phyloP scores from a whole-genome alignment of 1,139 yeast genomes.

The Hyphopichia fennica region DNA sequence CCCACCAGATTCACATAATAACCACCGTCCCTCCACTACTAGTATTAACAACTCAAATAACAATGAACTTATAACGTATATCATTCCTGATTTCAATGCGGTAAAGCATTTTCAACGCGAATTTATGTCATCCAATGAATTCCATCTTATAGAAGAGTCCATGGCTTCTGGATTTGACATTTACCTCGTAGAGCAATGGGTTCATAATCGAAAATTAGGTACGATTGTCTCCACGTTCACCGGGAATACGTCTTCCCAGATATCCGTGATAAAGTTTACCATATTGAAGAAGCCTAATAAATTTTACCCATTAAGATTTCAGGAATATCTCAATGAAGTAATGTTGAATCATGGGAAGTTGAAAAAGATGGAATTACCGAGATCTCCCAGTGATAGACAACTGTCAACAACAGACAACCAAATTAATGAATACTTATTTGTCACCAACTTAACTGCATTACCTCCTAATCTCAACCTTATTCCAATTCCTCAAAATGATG shows the following conservation, averaged over 20 bases:
- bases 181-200: conserved; percentile 94
- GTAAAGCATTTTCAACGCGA: conserved; percentile 47
- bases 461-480: conserved; percentile 75
- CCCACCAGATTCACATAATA: background rate
- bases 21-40: background rate
- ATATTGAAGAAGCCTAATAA: conserved; percentile 54
- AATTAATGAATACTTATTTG: conserved; percentile 53
- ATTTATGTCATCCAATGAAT: conserved; percentile 35
- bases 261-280: conserved; percentile 61
- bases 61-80: conserved; percentile 39
- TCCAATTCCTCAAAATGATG: conserved; percentile 66
- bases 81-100: conserved; percentile 54
- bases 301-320: conserved; percentile 60
- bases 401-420: conserved; percentile 1
- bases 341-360: conserved; percentile 55
- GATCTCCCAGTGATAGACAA: background rate
- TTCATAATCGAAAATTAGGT: conserved; percentile 65
- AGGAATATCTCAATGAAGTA: conserved; percentile 65
- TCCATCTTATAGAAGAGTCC: conserved; percentile 42
- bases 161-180: conserved; percentile 74
- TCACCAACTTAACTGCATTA: conserved; percentile 76
- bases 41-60: background rate
- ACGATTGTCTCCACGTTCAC: conserved; percentile 78
- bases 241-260: conserved; percentile 67
- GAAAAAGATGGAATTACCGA: conserved; percentile 28